Evolutionary conservation across 2,329 filamentous ascomycete species (phyloP).

Genomic region (Paecilomyces variotii): DNA sequence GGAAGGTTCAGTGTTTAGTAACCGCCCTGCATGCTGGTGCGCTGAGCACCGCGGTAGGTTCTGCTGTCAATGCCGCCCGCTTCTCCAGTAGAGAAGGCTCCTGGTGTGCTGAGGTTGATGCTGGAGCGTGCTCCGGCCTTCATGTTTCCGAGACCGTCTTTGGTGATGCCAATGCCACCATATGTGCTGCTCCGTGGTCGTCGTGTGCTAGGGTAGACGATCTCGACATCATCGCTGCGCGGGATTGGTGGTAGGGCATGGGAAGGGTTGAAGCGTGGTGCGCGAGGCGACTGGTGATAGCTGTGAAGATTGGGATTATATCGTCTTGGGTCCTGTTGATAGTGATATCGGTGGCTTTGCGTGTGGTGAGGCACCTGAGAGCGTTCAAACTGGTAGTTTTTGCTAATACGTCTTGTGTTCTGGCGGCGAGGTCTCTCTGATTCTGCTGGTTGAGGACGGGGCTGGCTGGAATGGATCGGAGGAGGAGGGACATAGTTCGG

Average conservation of each 20-base stretch:
- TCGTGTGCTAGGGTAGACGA: slow-evolving; percentile 27
- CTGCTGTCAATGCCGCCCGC: slow-evolving; percentile 12
- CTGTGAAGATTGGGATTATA: slow-evolving; percentile 6
- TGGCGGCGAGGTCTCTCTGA: slow-evolving; percentile 6
- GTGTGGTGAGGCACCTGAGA: slow-evolving; percentile 17
- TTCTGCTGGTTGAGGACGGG: slow-evolving; percentile 1
- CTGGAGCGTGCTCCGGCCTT: slow-evolving; percentile 19
- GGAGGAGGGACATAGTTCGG: slow-evolving; percentile 15
- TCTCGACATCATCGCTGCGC: slow-evolving; percentile 24
- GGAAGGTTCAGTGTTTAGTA: background rate
- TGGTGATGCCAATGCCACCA: slow-evolving; percentile 11
- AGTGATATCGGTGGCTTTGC: slow-evolving; percentile 14
- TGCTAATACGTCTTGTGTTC: slow-evolving; percentile 5
- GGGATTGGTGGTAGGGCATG: slow-evolving; percentile 14
- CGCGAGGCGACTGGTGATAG: slow-evolving; percentile 10
- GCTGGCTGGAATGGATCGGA: slow-evolving; percentile 3
- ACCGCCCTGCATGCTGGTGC: slow-evolving; percentile 18
- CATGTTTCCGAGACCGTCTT: slow-evolving; percentile 21
- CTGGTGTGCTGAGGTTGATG: slow-evolving; percentile 13
- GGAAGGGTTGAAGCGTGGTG: slow-evolving; percentile 9
- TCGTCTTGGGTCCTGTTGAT: slow-evolving; percentile 15
- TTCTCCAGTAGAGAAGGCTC: slow-evolving; percentile 4
- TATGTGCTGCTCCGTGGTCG: slow-evolving; percentile 26
- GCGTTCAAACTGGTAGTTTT: slow-evolving; percentile 18
- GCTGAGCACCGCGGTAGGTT: slow-evolving; percentile 23